phyloP scores from a whole-genome alignment of 2,329 filamentous ascomycete genomes.

The Pezicula rhizophila region DNA sequence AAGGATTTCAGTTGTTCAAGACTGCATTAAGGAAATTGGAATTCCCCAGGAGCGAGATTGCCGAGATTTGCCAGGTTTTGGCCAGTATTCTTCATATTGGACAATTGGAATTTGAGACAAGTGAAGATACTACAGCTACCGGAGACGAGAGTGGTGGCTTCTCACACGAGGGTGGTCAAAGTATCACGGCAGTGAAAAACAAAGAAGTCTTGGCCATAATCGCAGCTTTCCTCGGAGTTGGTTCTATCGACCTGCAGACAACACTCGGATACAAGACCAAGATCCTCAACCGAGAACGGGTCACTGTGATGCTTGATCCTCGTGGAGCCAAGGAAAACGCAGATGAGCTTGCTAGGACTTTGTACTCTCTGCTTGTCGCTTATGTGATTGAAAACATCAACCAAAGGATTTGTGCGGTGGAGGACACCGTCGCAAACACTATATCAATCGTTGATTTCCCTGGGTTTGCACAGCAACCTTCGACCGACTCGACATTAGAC shows the following conservation, averaged over 20 bases:
- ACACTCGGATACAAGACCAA: conserved; percentile 95
- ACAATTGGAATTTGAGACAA: conserved; percentile 86
- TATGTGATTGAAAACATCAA: conserved; percentile 93
- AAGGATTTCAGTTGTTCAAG: conserved; percentile 97
- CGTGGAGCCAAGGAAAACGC: conserved; percentile 85
- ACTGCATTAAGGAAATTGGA: conserved; percentile 89
- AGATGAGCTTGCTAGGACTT: conserved; percentile 84
- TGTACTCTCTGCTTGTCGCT: conserved; percentile 90
- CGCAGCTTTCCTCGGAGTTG: conserved; percentile 90
- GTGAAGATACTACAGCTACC: conserved; percentile 69
- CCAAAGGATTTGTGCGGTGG: conserved; percentile 76
- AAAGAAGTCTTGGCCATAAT: conserved; percentile 82
- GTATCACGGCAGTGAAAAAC: conserved; percentile 82
- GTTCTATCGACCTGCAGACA: conserved; percentile 72
- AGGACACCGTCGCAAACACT: conserved; percentile 87
- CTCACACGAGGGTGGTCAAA: conserved; percentile 88
- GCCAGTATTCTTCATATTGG: conserved; percentile 95
- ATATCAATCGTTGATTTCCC: conserved; percentile 95
- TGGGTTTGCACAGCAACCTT: conserved; percentile 80
- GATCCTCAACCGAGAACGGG: conserved; percentile 89
- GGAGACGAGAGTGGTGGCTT: conserved; percentile 94
- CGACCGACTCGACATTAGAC: conserved; percentile 80
- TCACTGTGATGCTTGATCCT: conserved; percentile 97
- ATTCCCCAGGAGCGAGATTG: conserved; percentile 88
- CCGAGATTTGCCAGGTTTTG: conserved; percentile 91